These are phyloP conservation scores for Hyaloscypha variabilis DNA, from an alignment of 495 filamentous ascomycete species.

Conservation along the genomic window DNA sequence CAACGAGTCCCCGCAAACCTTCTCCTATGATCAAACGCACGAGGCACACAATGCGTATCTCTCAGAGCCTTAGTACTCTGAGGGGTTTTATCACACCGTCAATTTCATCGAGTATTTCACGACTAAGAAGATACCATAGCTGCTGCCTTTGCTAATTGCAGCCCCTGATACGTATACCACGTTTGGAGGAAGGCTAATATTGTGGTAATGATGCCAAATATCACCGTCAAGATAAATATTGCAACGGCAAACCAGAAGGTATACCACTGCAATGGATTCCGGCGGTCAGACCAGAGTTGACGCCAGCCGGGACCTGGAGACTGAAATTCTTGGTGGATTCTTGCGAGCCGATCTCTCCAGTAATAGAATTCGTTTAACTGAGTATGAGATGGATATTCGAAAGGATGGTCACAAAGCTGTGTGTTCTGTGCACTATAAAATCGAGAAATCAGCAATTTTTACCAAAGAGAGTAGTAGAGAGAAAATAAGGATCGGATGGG, in stretches of 20 bases:
- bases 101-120: too few relatives aligned
- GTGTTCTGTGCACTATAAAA: too few relatives aligned
- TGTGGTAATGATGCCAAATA: conserved; percentile 34
- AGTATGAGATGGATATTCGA: background rate
- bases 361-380: conserved; percentile 1
- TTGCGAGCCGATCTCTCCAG: background rate
- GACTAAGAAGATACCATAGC: too few relatives aligned
- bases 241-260: conserved; percentile 37
- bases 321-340: conserved; percentile 11
- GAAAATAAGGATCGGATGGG: too few relatives aligned
- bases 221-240: conserved; percentile 30
- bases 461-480: too few relatives aligned
- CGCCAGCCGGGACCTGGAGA: background rate
- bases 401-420: background rate
- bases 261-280: conserved; percentile 35
- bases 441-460: too few relatives aligned
- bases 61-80: too few relatives aligned
- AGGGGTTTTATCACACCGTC: too few relatives aligned
- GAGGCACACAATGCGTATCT: too few relatives aligned
- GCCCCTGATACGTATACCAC: background rate
- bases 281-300: conserved; percentile 32
- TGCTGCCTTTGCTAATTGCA: background rate
- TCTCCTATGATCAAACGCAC: too few relatives aligned
- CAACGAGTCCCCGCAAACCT: too few relatives aligned
- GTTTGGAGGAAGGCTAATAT: background rate